Evolutionary conservation across 495 filamentous ascomycete species (phyloP).

Genomic region (Lasiosphaeria hispida): DNA sequence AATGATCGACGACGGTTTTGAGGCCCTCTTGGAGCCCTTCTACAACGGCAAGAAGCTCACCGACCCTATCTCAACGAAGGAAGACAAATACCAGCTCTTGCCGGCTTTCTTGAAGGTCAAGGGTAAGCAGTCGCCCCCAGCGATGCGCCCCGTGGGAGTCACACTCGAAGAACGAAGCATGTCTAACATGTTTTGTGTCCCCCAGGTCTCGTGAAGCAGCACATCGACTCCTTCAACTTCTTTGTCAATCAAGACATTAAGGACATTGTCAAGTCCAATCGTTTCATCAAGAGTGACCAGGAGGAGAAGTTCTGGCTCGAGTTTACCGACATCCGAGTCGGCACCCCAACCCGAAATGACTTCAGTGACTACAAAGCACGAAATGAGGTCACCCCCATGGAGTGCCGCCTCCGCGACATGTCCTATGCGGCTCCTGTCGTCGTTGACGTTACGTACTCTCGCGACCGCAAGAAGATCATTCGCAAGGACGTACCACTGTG

Average conservation of each 20-base stretch:
- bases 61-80: constrained; percentile 85
- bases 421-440: constrained; percentile 91
- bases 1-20: constrained; percentile 60
- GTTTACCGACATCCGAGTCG: constrained; percentile 85
- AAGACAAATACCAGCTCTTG: constrained; percentile 94
- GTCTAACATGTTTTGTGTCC: constrained; percentile 13
- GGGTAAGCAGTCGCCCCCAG: constrained; percentile 39
- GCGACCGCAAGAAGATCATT: constrained; percentile 67
- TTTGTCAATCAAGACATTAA: constrained; percentile 94
- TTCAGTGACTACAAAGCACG: constrained; percentile 57
- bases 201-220: constrained; percentile 56
- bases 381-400: constrained; percentile 78
- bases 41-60: constrained; percentile 93
- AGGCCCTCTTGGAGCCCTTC: constrained; percentile 88
- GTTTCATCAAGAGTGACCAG: constrained; percentile 79
- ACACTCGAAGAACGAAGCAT: background rate
- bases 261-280: constrained; percentile 89
- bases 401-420: constrained; percentile 91
- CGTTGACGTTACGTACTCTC: constrained; percentile 83
- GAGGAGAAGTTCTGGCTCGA: constrained; percentile 84
- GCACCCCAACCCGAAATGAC: constrained; percentile 71
- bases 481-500: constrained; percentile 75
- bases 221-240: constrained; percentile 93
- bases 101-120: constrained; percentile 98
- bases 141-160: background rate